Base-by-base conservation (phyloP, 768 basidiomycete species). In the Russula sp. region DNA sequence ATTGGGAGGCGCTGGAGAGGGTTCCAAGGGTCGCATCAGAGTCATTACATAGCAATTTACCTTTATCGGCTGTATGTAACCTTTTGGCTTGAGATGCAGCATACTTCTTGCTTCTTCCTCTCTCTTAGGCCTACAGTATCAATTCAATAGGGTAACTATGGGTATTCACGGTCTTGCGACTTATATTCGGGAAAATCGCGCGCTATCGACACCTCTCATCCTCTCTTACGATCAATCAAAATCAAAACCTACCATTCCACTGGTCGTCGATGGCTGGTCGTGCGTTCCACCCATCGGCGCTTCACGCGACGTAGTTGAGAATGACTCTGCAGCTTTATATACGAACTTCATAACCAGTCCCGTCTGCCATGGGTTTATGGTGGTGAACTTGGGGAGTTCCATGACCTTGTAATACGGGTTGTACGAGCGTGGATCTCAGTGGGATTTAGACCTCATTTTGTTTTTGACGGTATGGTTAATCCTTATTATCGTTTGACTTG, bases 181-280 rank as follows among this genome's bases (percentile, higher is more conserved):
- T 1, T 83, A 79, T 68, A 73, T 83, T 20, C 79, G 76, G 64
- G 80, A 82, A 63, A 74, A 81, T 66, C 73, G 74, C 39, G 49
- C 71, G 16, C 73, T 83, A 58, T 74, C 78, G 2, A 75, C 73
- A 63, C 72, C 74, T 0, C 61, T 76, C 37, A 70, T 74, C n/a
- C 73, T 80, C 18, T 58, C 70, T 11, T 42, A 61, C 27, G 42
- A 54, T 10, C 40, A 67, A 62, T 54, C 57, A 27, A 48, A 37
- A 13, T 27, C 39, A 18, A 48, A 31, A 22, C 64, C 53, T 45
- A 11, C 62, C 18, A 77, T 79, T 20, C 76, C 82, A 37, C 75
- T 91, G 63, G 86, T 94, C 9, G 82, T 93, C 55, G 91, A 94
- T 75, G 91, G 83, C 50, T 91, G 87, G 89, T 91, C 91, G 91